phyloP scores from a whole-genome alignment of 306 rosid genomes.

The Calophaca sinica region DNA sequence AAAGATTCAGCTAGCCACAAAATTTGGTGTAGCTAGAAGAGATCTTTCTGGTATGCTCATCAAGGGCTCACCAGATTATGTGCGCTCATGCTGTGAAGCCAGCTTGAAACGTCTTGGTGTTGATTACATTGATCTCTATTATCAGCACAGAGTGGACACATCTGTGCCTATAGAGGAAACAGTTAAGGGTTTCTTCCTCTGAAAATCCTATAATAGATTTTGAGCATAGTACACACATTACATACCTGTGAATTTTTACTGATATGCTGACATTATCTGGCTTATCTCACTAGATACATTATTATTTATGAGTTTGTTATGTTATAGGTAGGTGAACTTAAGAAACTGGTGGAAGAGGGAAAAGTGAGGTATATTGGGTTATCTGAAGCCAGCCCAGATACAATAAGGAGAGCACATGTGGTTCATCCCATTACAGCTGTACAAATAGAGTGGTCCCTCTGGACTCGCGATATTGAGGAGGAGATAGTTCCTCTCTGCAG shows the following conservation, averaged over 20 bases:
- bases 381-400: constrained; percentile 81
- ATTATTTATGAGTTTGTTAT: constrained; percentile 7
- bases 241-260: neutral
- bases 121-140: constrained; percentile 79
- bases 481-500: constrained; percentile 78
- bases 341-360: constrained; percentile 84
- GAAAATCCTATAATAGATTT: neutral
- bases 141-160: constrained; percentile 65
- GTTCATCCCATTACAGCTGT: constrained; percentile 82
- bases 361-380: constrained; percentile 73
- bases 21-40: constrained; percentile 59
- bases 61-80: constrained; percentile 73
- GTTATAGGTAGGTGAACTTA: constrained; percentile 71
- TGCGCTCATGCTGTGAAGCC: constrained; percentile 73
- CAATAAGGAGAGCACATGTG: constrained; percentile 84
- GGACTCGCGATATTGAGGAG: constrained; percentile 81
- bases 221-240: too few relatives aligned
- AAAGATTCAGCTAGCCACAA: constrained; percentile 75
- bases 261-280: neutral
- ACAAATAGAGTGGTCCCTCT: constrained; percentile 84
- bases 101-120: constrained; percentile 79
- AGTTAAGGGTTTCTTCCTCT: constrained; percentile 45
- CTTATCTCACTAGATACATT: neutral
- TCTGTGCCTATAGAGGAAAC: constrained; percentile 77
- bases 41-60: neutral